Base-by-base conservation (phyloP, 140 eudicot genomes). In the Erigeron philadelphicus region DNA sequence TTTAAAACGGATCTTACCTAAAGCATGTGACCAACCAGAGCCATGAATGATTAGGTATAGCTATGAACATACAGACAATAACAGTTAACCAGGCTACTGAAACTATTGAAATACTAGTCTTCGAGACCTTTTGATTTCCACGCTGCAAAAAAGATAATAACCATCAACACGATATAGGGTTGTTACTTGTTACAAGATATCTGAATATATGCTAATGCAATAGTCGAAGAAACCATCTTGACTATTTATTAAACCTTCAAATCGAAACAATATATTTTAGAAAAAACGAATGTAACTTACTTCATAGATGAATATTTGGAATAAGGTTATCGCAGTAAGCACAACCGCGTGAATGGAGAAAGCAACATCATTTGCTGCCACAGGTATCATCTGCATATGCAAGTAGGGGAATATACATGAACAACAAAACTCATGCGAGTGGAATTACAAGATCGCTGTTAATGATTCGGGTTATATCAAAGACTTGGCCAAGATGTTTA, bases 341-440 rank as follows among this genome's bases (percentile, higher is more conserved):
- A 93, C 76, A 72, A 93, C 98, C 7, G 96, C 96, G 44, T 93
- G 98, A 18, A 78, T 75, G 1, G 98, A 93, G 84, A 93, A 93
- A 59, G 96, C 98, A 44, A 93, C 98, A 81, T 93, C 98, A 72
- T 93, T 93, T 55, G 92, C 94, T 44, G 95, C 96, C 18, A 93
- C 98, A 13, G 98, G 98, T 81, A 92, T 92, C 93, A 92, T 76
- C 98, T 92, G 68, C 76, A 72, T 54, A 68, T 50, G 66, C 75
- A 69, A 66, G 45, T 9, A 76, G 44, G 48, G 13, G 40, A 72
- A 69, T 56, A 61, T 70, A 17, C 31, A 41, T 66, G 57, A 67
- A 57, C 61, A 57, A 11, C 48, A 11, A 41, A 18, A 31, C 38
- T 31, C 5, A 31, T 31, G 38, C 3, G 38, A 31, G 0, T 31